A percentile compares a stretch with the other conserved stretches of the same genome.
phyloP scores from a whole-genome alignment of 306 rosid genomes.

The Calophaca sinica region DNA sequence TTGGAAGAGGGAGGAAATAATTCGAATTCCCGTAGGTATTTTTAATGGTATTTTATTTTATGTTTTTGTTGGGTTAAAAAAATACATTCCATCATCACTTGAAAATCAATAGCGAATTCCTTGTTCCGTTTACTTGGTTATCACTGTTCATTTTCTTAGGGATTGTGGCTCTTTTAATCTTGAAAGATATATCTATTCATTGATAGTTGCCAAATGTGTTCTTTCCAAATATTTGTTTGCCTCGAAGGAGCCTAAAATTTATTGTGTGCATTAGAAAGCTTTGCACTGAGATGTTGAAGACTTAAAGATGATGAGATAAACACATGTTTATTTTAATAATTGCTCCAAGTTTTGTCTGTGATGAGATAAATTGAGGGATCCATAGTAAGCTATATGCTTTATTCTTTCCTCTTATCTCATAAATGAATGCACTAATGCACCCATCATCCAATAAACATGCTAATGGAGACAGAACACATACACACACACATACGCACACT shows the following conservation, averaged over 20 bases:
- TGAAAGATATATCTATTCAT: conserved; percentile 14
- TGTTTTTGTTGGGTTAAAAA: not conserved
- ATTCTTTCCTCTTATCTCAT: not conserved
- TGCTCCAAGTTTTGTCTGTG: conserved; percentile 33
- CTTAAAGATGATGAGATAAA: conserved; percentile 19
- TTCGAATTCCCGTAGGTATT: conserved; percentile 83
- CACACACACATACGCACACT: not conserved
- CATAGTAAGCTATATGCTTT: not conserved
- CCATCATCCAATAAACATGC: conserved; percentile 16
- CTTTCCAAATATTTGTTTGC: conserved; percentile 20
- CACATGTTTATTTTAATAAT: not conserved
- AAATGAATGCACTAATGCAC: conserved; percentile 23
- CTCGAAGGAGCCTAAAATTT: not conserved
- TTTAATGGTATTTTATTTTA: conserved; percentile 11
- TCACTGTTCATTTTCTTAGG: conserved; percentile 38
- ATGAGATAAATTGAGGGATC: conserved; percentile 14
- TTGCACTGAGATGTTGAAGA: conserved; percentile 19
- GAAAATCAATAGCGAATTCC: conserved; percentile 14
- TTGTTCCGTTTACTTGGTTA: conserved; percentile 24
- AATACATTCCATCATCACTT: conserved; percentile 5
- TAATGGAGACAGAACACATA: conserved; percentile 16
- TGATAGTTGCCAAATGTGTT: conserved; percentile 33
- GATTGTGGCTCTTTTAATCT: conserved; percentile 6
- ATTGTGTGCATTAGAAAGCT: conserved; percentile 16
- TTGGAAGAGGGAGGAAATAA: conserved; percentile 80